Conservation (phyloP, 495 filamentous ascomycete genomes). For the Elasticomyces elasticus region DNA sequence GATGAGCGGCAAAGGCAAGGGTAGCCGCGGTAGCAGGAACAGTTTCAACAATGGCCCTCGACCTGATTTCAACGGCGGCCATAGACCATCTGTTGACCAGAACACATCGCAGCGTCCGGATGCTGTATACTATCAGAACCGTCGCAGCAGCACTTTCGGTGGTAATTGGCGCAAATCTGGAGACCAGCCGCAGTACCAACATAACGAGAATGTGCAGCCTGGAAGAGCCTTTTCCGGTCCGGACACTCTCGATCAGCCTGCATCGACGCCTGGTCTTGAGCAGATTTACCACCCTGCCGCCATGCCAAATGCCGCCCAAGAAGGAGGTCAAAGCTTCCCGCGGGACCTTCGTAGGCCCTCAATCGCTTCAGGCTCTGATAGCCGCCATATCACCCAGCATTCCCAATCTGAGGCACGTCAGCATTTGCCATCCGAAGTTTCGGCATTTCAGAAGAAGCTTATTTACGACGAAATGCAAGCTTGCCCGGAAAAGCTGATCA, state of each 20-base stretch:
- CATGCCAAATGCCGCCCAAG: no score
- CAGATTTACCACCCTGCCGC: no score
- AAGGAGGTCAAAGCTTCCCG: no score
- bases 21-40: slow-evolving; percentile 4
- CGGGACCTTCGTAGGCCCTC: neutral
- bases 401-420: neutral
- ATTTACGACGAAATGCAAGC: neutral
- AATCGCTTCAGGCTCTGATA: neutral
- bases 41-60: neutral
- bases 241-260: neutral
- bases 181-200: neutral
- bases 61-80: neutral
- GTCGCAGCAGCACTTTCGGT: neutral
- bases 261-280: neutral
- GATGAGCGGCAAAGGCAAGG: neutral
- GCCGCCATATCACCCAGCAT: neutral
- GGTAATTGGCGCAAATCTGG: neutral
- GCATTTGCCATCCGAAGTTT: neutral
- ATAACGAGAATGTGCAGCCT: slow-evolving; percentile 1
- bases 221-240: neutral
- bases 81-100: neutral
- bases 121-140: neutral
- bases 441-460: neutral
- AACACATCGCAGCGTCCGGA: neutral
- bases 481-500: neutral